A percentile compares a stretch with the other conserved stretches of the same genome.
Conservation (phyloP, 2,329 filamentous ascomycete genomes). For the Lecanicillium sp. region DNA sequence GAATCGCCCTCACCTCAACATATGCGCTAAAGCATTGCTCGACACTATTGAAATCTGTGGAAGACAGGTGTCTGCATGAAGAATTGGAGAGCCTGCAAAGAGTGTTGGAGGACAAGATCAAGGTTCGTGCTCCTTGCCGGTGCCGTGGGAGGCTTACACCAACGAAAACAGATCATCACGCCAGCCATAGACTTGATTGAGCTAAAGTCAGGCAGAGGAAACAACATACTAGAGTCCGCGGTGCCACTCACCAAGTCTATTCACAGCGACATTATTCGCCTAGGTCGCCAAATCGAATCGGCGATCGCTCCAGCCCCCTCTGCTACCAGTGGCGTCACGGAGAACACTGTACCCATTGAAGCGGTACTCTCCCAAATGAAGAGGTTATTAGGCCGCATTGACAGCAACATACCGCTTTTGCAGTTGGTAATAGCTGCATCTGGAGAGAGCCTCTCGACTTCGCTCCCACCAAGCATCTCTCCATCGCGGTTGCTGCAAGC, state of each 20-base stretch:
- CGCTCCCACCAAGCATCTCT: slow-evolving; percentile 73
- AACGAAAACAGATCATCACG: slow-evolving; percentile 61
- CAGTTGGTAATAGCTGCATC: slow-evolving; percentile 93
- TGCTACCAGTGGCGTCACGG: too few species aligned
- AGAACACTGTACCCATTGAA: slow-evolving; percentile 50
- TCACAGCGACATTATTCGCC: slow-evolving; percentile 70
- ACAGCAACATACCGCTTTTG: slow-evolving; percentile 84
- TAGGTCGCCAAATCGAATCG: slow-evolving; percentile 67
- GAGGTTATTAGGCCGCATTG: slow-evolving; percentile 67
- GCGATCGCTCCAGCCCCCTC: too few species aligned
- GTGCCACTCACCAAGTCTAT: slow-evolving; percentile 75
- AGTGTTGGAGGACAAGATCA: slow-evolving; percentile 77
- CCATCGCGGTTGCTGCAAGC: slow-evolving; percentile 87
- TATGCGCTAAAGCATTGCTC: slow-evolving; percentile 81
- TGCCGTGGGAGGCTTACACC: slow-evolving; percentile 4
- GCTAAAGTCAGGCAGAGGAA: slow-evolving; percentile 60
- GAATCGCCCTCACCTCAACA: slow-evolving; percentile 74
- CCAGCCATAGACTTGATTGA: slow-evolving; percentile 90
- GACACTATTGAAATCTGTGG: slow-evolving; percentile 68
- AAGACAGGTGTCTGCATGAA: slow-evolving; percentile 57
- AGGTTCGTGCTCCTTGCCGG: slow-evolving; percentile 35
- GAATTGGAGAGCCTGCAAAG: slow-evolving; percentile 68
- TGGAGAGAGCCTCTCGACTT: slow-evolving; percentile 76
- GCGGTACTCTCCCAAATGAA: slow-evolving; percentile 70
- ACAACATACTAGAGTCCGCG: slow-evolving; percentile 68